Conservation (phyloP, 108 stramenopile genomes). For the Aurantiochytrium sp. region DNA sequence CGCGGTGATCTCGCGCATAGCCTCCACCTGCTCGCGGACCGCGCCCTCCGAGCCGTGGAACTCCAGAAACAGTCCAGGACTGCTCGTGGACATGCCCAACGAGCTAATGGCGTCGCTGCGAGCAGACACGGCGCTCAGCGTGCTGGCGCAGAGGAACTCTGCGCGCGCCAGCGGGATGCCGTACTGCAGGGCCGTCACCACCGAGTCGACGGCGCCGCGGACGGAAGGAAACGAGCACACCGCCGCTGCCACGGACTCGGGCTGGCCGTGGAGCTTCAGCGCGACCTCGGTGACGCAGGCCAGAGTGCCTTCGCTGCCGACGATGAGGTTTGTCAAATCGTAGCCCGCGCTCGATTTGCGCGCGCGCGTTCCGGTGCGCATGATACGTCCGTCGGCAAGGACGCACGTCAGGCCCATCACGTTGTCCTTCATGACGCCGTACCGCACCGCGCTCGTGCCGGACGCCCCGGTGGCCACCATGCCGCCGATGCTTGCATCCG, state of each 20-base stretch:
- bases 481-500: constrained; percentile 88
- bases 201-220: constrained; percentile 66
- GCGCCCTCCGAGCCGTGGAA: constrained; percentile 61
- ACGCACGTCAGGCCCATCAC: constrained; percentile 74
- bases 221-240: constrained; percentile 69
- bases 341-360: constrained; percentile 82
- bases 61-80: constrained; percentile 75
- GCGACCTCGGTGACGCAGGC: constrained; percentile 77
- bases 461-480: constrained; percentile 74
- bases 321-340: constrained; percentile 72
- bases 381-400: constrained; percentile 65
- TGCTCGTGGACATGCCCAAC: constrained; percentile 42
- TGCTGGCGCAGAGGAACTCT: constrained; percentile 73
- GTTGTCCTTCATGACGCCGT: constrained; percentile 88
- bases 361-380: constrained; percentile 56
- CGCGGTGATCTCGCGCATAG: constrained; percentile 51
- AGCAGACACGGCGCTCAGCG: constrained; percentile 66
- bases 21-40: not conserved
- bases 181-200: constrained; percentile 61
- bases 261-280: constrained; percentile 76
- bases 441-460: constrained; percentile 89
- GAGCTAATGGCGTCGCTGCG: constrained; percentile 21
- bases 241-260: constrained; percentile 64
- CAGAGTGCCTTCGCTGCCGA: constrained; percentile 80
- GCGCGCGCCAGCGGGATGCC: constrained; percentile 66